Base-by-base conservation (phyloP, 1,284 basidiomycete species). In the Ustilago crameri region DNA sequence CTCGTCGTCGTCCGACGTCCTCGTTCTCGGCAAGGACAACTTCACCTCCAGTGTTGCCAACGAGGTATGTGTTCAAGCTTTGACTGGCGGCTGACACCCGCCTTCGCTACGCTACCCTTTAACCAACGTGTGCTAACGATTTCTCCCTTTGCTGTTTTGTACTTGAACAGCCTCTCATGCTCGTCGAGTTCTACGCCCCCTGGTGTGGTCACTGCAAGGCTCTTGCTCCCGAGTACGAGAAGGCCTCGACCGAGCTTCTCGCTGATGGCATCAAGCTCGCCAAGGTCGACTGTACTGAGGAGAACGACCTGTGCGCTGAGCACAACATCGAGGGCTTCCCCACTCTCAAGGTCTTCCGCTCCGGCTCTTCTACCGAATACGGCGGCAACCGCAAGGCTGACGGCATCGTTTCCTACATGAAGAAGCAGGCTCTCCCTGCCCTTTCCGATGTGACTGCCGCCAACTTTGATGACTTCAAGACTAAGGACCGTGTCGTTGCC, bases 341-440 rank as follows among this genome's bases (percentile, higher is more conserved):
- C 20, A 92, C 91, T 17, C 85, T 94, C 75, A 94, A 96, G 84
- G 90, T 98, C 47, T 98, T 95, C 90, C 90, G 91, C 77, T 88
- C 91, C 70, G 96, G 95, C 62, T 88, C 42, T 83, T 86, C 22
- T 91, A 93, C 54, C 44, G 78, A 78, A 18, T 98, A 98, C 86
- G 85, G 83, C 66, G 96, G 96, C 47, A 91, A 93, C 43, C 88
- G 96, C 61, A 93, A 97, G 85, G 90, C 93, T 17, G 96, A 98
- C 75, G 95, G 96, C 30, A 98, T 99, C 81, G 87, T 98, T 84
- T 90, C 90, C 83, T 98, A 98, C 87, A 98, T 99, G 96, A 85
- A 89, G 87, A 98, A 98, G 94, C 96, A 98, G 88, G 90, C 92
- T 9, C 89, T 98, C 18, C 96, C 96, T n/a, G 93, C 96, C 40